These are phyloP conservation scores for Orobanche coerulescens DNA, from an alignment of 257 asterid species.

Conservation along the genomic window DNA sequence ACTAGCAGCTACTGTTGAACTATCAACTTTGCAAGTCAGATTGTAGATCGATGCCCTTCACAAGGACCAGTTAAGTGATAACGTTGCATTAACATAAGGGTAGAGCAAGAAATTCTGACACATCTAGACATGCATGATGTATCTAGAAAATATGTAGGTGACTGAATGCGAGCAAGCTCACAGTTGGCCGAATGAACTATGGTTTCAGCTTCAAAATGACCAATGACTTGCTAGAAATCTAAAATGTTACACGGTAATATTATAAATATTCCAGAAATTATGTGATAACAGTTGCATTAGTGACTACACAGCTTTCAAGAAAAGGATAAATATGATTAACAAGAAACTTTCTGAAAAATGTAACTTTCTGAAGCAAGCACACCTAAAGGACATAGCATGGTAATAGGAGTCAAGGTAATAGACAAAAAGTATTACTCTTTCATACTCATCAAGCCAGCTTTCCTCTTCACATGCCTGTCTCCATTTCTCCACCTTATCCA, in stretches of 20 bases:
- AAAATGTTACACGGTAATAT: neutral
- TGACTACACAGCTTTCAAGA: neutral
- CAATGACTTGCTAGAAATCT: neutral
- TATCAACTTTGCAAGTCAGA: neutral
- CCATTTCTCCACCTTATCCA: constrained; percentile 85
- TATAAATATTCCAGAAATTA: neutral
- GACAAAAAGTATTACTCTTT: constrained; percentile 43
- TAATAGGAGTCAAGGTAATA: neutral
- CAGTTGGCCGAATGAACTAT: neutral
- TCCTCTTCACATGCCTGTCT: constrained; percentile 69
- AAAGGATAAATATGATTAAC: neutral
- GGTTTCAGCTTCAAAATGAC: neutral
- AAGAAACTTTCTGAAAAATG: neutral
- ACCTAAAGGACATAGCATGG: constrained; percentile 1
- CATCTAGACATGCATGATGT: neutral
- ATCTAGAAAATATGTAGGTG: no score
- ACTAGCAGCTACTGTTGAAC: neutral
- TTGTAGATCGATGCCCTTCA: neutral
- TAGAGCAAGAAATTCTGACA: neutral
- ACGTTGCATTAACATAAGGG: neutral
- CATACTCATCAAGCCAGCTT: constrained; percentile 81
- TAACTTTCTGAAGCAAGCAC: constrained; percentile 12
- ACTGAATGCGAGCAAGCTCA: no score
- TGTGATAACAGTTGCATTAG: neutral
- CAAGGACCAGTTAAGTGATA: neutral